Conservation (phyloP, 495 filamentous ascomycete species). For the Lasiosphaeria ovina region DNA sequence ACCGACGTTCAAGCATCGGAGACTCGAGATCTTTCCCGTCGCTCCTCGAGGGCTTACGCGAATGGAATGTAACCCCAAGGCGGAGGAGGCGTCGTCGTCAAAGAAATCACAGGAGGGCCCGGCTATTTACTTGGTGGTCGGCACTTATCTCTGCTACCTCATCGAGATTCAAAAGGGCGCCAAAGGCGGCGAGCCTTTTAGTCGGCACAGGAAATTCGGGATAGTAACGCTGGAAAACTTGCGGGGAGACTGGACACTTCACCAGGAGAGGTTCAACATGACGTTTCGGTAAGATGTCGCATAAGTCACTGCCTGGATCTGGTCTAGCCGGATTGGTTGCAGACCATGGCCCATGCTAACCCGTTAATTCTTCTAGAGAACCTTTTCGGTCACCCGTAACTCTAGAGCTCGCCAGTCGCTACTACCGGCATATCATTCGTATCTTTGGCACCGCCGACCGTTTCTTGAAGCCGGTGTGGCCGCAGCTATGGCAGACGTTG, state of each 20-base stretch:
- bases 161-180: constrained; percentile 55
- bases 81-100: constrained; percentile 35
- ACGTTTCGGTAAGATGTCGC: constrained; percentile 64
- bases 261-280: constrained; percentile 83
- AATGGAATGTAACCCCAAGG: constrained; percentile 42
- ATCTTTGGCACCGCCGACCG: constrained; percentile 71
- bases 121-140: constrained; percentile 83
- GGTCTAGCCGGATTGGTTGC: too few relatives aligned
- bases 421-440: constrained; percentile 72
- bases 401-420: constrained; percentile 75
- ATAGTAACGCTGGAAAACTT: constrained; percentile 66
- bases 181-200: constrained; percentile 48
- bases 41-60: constrained; percentile 67
- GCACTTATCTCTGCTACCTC: constrained; percentile 77
- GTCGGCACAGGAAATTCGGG: constrained; percentile 56
- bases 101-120: constrained; percentile 74
- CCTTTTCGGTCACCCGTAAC: constrained; percentile 63
- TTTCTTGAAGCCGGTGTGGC: constrained; percentile 80
- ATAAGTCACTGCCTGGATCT: neutral
- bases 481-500: constrained; percentile 64
- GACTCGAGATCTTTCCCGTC: constrained; percentile 80
- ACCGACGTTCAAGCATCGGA: constrained; percentile 65
- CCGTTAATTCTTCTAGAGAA: constrained; percentile 43
- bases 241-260: constrained; percentile 39
- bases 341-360: constrained; percentile 19